Evolutionary conservation across 1,284 basidiomycete species (phyloP).

Genomic region (Fomitopsis pinicola): DNA sequence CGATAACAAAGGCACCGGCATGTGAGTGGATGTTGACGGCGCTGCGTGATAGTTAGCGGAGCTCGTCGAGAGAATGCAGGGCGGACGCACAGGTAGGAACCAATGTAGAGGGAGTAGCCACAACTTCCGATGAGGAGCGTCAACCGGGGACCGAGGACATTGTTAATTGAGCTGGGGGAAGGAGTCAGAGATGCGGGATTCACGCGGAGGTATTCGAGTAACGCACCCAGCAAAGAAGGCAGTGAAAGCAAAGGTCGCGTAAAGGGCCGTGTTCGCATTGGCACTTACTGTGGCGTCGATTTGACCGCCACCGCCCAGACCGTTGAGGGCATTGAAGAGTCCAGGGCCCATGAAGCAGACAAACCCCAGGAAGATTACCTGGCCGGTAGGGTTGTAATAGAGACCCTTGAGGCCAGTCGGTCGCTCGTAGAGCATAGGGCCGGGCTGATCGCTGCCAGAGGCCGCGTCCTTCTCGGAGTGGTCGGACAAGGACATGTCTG

Average conservation of each 20-base stretch:
- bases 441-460: slow-evolving; percentile 14
- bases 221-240: slow-evolving; percentile 65
- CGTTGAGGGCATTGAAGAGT: slow-evolving; percentile 44
- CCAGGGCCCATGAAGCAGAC: slow-evolving; percentile 68
- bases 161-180: slow-evolving; percentile 62
- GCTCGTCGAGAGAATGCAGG: neutral
- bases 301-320: slow-evolving; percentile 70
- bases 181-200: slow-evolving; percentile 1
- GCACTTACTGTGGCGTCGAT: slow-evolving; percentile 54
- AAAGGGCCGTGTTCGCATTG: slow-evolving; percentile 64
- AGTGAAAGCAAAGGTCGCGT: slow-evolving; percentile 62
- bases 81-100: slow-evolving; percentile 58
- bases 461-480: slow-evolving; percentile 9
- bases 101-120: slow-evolving; percentile 74
- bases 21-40: slow-evolving; percentile 62
- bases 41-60: slow-evolving; percentile 29
- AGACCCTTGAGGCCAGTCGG: slow-evolving; percentile 30
- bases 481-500: slow-evolving; percentile 15
- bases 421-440: slow-evolving; percentile 19
- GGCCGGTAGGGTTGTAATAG: slow-evolving; percentile 36
- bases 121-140: slow-evolving; percentile 70
- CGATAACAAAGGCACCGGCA: slow-evolving; percentile 65
- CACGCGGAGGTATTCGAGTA: slow-evolving; percentile 6
- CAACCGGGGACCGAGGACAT: slow-evolving; percentile 67
- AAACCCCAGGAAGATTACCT: slow-evolving; percentile 57